Evolutionary conservation across 352 stramenopile genomes (phyloP), one percentile per base, ranked within the genome.

Genomic region (Globisporangium ultimum): DNA sequence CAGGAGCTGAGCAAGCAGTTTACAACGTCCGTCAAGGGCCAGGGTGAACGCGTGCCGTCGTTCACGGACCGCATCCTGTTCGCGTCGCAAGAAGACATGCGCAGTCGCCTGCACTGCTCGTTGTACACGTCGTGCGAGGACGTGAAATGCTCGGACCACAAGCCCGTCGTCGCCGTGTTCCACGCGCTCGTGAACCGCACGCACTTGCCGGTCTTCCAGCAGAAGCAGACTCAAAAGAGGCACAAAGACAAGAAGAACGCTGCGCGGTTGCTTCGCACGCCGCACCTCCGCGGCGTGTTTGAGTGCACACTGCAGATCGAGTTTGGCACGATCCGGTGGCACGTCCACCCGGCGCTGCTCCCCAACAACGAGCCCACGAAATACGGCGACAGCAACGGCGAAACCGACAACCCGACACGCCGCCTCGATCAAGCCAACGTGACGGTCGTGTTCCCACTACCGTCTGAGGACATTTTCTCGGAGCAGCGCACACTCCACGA

Each of bases 51-150:
- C 34, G 80, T 94, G 14, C 89, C 89, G 22, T 96, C 87, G 24
- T 97, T 95, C 65, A 97, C 89, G 11, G 89, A 97, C 55, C 86
- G 89, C 18, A 95, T 97, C 34, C 67, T 97, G 41, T 88, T 84
- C 48, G 82, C 87, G 48, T 96, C 88, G 10, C 74, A 94, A 41
- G 64, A 70, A 0, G 84, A 93, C 60, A 76, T 91, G 68, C 61
- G 73, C 10, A 66, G 79, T 34, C 75, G 79, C 10, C 67, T 96
- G 41, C 74, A 73, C 20, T 90, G 86, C 53, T 71, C 70, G 18
- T 55, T 71, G 20, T 97, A 97, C 64, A 75, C 70, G 6, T 90
- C 82, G 17, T 88, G 74, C 49, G 88, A 96, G 49, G 67, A 77
- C 38, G 74, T 95, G 1, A 79, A 56, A 36, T 84, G 70, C 56